Evolutionary conservation across 805 yeast genomes (phyloP), one percentile per base, ranked within the genome.

Genomic region (Ogataea siamensis): DNA sequence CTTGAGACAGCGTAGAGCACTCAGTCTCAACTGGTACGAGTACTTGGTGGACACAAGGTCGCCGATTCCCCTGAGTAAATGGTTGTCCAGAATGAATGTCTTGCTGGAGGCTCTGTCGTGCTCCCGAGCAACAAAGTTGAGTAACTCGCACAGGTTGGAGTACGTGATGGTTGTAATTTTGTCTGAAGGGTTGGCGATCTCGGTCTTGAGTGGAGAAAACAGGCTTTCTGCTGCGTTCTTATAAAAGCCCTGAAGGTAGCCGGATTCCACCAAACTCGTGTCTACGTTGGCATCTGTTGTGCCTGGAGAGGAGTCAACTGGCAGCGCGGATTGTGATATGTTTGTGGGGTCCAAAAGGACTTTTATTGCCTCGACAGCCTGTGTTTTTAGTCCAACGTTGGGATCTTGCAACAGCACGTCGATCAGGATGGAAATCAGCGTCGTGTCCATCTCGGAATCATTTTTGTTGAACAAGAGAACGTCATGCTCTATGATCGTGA

Each of bases 401-500:
- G 68, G 64, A 43, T 84, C 94, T 14, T 74, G 70, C 3, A 80
- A 57, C 5, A 89, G 58, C 12, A 87, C 70, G 24, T 77, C 71
- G 16, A 81, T 62, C 34, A 84, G 57, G n/a, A 45, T 47, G 0
- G 82, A 71, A 73, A 80, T 74, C 46, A 42, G 37, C n/a, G 43
- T 51, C 43, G 32, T 40, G 47, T 83, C 87, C 39, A 71, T 28
- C 28, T 45, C 47, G 5, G 30, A 29, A 7, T 52, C 57, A 5
- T 42, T 27, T 14, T 48, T 53, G 49, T 64, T 70, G 24, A 86
- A 77, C 27, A 85, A 59, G 11, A 78, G 60, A 7, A 85, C 80
- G 53, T 88, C 96, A 50, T 85, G 91, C 42, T 89, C 96, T 17
- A 89, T 81, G 4, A 88, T 80, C 1, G 87, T 68, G 7, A 85